These are phyloP conservation scores for Pelargonium nanum DNA, from an alignment of 345 rosid genomes.

Conservation along the genomic window DNA sequence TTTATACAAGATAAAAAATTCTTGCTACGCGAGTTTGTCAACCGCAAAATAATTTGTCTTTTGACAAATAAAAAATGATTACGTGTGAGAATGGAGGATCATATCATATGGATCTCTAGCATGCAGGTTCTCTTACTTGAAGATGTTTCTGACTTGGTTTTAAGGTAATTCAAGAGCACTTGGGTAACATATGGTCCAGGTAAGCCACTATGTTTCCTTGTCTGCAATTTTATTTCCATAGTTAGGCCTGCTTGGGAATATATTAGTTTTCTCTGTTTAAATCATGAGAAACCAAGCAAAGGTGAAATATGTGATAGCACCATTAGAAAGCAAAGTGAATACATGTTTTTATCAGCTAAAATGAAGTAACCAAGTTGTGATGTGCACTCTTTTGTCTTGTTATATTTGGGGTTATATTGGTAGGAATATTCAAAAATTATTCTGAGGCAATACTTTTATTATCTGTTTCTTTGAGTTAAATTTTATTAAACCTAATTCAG, in stretches of 20 bases:
- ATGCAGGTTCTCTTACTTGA: conserved; percentile 4
- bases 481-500: conserved; percentile 4
- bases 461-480: conserved; percentile 2
- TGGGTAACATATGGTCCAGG: conserved; percentile 20
- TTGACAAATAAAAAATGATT: not conserved
- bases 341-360: not conserved
- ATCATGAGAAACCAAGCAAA: conserved; percentile 23
- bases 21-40: not conserved
- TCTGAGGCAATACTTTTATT: not conserved
- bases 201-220: conserved; percentile 14
- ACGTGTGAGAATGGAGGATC: conserved; percentile 4
- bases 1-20: not conserved
- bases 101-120: conserved; percentile 3
- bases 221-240: conserved; percentile 7
- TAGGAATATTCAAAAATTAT: not conserved
- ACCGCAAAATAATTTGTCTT: not conserved
- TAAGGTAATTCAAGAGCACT: conserved; percentile 5
- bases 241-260: not conserved
- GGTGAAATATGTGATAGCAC: conserved; percentile 10
- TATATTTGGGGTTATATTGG: conserved; percentile 13
- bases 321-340: conserved; percentile 12
- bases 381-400: conserved; percentile 27
- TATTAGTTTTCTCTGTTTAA: conserved; percentile 11
- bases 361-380: conserved; percentile 14
- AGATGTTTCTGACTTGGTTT: conserved; percentile 10